Conservation (phyloP, 768 basidiomycete genomes). For the Rubroboletus pulcherrimus region DNA sequence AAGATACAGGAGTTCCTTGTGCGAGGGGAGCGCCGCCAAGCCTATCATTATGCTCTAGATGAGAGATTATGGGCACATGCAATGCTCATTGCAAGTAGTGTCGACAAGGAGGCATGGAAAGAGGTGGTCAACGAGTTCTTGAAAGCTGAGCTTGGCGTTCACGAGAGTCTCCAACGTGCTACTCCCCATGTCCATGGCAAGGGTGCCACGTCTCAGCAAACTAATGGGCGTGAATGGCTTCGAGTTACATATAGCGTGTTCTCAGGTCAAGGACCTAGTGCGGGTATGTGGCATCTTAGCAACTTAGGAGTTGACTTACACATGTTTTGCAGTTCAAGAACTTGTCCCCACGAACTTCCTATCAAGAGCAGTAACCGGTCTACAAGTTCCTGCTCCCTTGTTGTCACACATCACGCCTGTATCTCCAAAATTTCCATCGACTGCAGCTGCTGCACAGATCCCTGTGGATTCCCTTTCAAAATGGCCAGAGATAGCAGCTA, state of each 20-base stretch:
- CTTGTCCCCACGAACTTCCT: constrained; percentile 58
- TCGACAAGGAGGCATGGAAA: constrained; percentile 93
- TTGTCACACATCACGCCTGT: constrained; percentile 48
- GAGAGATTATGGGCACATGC: constrained; percentile 95
- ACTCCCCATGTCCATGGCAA: constrained; percentile 18
- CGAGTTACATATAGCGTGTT: constrained; percentile 79
- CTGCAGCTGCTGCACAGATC: constrained; percentile 43
- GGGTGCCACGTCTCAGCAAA: constrained; percentile 20
- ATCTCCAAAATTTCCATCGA: constrained; percentile 58
- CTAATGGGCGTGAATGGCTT: constrained; percentile 66
- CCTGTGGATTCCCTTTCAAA: constrained; percentile 60
- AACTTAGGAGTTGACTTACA: constrained; percentile 1
- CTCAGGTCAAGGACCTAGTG: constrained; percentile 75
- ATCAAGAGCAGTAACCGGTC: constrained; percentile 35
- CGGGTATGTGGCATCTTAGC: constrained; percentile 44
- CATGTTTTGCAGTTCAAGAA: constrained; percentile 58
- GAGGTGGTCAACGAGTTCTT: constrained; percentile 86
- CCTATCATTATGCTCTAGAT: constrained; percentile 85
- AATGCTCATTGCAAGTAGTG: constrained; percentile 86
- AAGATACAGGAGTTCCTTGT: constrained; percentile 77
- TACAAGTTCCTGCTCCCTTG: constrained; percentile 37
- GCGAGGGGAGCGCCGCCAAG: constrained; percentile 79
- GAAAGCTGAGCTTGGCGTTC: constrained; percentile 61
- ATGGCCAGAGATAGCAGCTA: constrained; percentile 85
- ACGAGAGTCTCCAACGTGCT: constrained; percentile 24